Evolutionary conservation across 2,329 filamentous ascomycete genomes (phyloP), one percentile per base, ranked within the genome.

Genomic region (Nannizziopsis arthrosporioides): DNA sequence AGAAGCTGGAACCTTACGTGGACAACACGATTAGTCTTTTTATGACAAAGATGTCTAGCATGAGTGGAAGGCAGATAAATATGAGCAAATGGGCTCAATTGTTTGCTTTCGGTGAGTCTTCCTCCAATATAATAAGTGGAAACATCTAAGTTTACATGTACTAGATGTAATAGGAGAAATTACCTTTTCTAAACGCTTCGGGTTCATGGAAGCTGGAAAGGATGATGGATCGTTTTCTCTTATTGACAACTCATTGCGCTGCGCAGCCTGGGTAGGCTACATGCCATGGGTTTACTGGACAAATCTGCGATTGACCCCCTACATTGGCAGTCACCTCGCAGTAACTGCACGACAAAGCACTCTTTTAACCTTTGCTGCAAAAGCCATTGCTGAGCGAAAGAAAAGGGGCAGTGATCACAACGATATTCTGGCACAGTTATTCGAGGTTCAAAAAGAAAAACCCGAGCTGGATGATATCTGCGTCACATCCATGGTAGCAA

Each of bases 181-280:
- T 9, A 58, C 54, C 5, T 51, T 58, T 52, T 63, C 63, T 19
- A 59, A 63, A 50, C 59, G 58, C 12, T 55, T 57, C 30, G 56
- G 55, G 5, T 55, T 57, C 30, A 40, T 55, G 43, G 47, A 54
- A 5, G 42, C 47, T n/a, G 49, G 42, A 1, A 19, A 40, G 10
- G 51, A 53, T 41, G 36, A 48, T 15, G 38, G 41, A 1, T 30
- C 43, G 9, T 46, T 46, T 31, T 30, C n/a, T 10, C 37, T 17
- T 5, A 39, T 39, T 5, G 37, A 39, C 15, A 39, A 39, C 4
- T 17, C 37, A 5, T 17, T 39, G 17, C n/a, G n/a, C 4, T 39
- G 37, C 17, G 37, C 37, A 5, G 37, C 37, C 37, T 39, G 37
- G 37, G 37, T 39, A n/a, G 34, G 34, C 12, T 36, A 36, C 11